These are phyloP conservation scores for Penicillium sp. DNA, from an alignment of 2,329 filamentous ascomycete species.

Conservation along the genomic window DNA sequence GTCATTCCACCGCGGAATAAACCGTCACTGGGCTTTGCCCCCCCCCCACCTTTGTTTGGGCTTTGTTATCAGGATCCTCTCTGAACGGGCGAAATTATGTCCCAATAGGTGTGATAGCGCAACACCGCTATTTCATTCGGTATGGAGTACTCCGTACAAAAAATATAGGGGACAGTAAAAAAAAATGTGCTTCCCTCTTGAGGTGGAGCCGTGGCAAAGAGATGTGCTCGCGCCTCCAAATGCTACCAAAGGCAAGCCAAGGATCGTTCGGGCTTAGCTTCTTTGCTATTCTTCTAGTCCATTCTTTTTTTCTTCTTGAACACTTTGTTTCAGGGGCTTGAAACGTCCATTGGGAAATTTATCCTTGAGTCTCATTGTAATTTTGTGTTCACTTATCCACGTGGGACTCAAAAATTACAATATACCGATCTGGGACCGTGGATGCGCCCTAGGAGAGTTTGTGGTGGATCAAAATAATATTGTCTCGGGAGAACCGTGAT, in stretches of 20 bases:
- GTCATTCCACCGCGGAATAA: conserved; percentile 11
- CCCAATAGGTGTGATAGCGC: neutral
- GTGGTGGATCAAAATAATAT: neutral
- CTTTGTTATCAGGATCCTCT: neutral
- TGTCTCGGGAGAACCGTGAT: neutral
- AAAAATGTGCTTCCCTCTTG: too few relatives aligned
- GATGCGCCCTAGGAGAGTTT: neutral
- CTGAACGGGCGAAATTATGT: neutral
- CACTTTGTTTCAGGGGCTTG: neutral
- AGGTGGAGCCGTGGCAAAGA: neutral
- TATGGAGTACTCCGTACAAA: neutral
- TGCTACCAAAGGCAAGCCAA: conserved; percentile 4
- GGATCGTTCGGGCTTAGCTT: conserved; percentile 4
- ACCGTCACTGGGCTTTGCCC: neutral
- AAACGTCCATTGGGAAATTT: neutral
- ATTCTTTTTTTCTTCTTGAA: neutral
- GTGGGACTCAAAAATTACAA: neutral
- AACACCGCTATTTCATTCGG: neutral
- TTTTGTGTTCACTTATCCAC: neutral
- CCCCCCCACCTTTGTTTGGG: conserved; percentile 1
- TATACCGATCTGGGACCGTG: neutral
- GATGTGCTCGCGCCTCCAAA: neutral
- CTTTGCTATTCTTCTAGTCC: neutral
- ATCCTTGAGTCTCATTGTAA: neutral
- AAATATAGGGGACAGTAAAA: too few relatives aligned